These are phyloP conservation scores for Russula lepida DNA, from an alignment of 768 basidiomycete genomes.

Conservation along the genomic window DNA sequence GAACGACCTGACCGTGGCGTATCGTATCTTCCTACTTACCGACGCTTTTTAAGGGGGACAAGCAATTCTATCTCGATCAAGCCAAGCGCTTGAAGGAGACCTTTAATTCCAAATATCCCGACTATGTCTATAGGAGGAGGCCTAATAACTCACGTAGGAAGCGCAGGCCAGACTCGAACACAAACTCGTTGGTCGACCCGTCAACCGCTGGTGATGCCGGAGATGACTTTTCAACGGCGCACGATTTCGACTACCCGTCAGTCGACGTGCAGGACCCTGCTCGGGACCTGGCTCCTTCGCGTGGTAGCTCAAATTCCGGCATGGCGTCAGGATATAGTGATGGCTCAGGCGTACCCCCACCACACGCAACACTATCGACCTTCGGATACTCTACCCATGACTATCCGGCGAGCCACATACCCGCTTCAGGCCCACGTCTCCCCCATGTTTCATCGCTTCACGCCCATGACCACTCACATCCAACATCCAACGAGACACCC, in stretches of 20 bases:
- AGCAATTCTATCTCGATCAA: constrained; percentile 83
- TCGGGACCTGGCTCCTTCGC: constrained; percentile 24
- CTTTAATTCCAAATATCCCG: constrained; percentile 80
- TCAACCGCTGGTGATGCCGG: constrained; percentile 27
- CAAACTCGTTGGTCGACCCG: constrained; percentile 27
- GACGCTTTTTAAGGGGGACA: constrained; percentile 46
- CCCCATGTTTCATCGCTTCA: constrained; percentile 19
- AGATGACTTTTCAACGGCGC: constrained; percentile 24
- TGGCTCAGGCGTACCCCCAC: constrained; percentile 11
- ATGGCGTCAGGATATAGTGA: constrained; percentile 18
- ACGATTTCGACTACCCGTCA: constrained; percentile 32
- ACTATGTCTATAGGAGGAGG: constrained; percentile 82
- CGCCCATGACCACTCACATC: constrained; percentile 12
- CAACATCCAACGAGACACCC: neutral
- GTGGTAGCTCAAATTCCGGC: constrained; percentile 20
- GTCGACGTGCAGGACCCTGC: constrained; percentile 29
- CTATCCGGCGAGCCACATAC: constrained; percentile 16
- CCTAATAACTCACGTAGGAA: constrained; percentile 80
- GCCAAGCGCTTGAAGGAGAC: constrained; percentile 79
- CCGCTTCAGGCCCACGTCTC: constrained; percentile 14
- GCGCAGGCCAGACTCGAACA: constrained; percentile 34
- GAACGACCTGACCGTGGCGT: constrained; percentile 25
- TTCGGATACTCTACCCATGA: constrained; percentile 16
- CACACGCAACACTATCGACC: constrained; percentile 15
- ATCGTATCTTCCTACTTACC: constrained; percentile 9